phyloP scores from a whole-genome alignment of 2,329 filamentous ascomycete species.

The Beauveria pseudobassiana region DNA sequence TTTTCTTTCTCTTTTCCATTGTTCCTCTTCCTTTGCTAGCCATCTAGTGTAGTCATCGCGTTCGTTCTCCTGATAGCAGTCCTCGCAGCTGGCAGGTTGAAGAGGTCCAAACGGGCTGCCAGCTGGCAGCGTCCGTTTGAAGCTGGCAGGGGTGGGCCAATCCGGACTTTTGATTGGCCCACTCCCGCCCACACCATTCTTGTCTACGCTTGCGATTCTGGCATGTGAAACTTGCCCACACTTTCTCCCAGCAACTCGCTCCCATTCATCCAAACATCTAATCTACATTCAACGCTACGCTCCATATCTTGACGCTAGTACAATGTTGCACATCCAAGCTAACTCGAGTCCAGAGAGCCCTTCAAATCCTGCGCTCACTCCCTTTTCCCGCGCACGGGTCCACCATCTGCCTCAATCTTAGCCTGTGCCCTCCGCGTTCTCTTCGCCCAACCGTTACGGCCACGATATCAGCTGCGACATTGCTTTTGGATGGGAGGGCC shows the following conservation, averaged over 20 bases:
- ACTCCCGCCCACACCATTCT: slow-evolving; percentile 4
- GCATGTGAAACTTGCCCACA: slow-evolving; percentile 4
- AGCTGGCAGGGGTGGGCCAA: slow-evolving; percentile 8
- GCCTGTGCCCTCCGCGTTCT: not conserved
- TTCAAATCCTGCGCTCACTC: not conserved
- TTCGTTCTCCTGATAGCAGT: not conserved
- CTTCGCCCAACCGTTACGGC: slow-evolving; percentile 2
- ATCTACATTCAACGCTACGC: not conserved
- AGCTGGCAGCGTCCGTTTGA: slow-evolving; percentile 1
- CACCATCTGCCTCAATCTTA: not conserved
- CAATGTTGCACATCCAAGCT: not conserved
- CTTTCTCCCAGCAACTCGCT: not conserved
- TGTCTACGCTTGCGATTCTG: slow-evolving; percentile 2
- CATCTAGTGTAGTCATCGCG: not conserved
- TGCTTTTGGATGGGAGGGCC: not conserved
- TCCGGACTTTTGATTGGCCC: not conserved
- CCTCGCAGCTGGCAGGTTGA: not conserved
- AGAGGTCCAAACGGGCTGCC: not conserved
- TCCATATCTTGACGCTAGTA: not conserved
- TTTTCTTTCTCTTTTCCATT: not conserved
- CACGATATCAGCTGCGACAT: not conserved
- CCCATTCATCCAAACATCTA: slow-evolving; percentile 5
- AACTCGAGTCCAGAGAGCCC: not conserved
- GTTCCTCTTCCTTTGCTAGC: not conserved
- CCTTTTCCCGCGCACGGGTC: not conserved